Percentiles rank a stretch among this genome's conserved stretches.
Evolutionary conservation across 306 rosid genomes (phyloP).

Genomic region (Dalbergia cultrata): DNA sequence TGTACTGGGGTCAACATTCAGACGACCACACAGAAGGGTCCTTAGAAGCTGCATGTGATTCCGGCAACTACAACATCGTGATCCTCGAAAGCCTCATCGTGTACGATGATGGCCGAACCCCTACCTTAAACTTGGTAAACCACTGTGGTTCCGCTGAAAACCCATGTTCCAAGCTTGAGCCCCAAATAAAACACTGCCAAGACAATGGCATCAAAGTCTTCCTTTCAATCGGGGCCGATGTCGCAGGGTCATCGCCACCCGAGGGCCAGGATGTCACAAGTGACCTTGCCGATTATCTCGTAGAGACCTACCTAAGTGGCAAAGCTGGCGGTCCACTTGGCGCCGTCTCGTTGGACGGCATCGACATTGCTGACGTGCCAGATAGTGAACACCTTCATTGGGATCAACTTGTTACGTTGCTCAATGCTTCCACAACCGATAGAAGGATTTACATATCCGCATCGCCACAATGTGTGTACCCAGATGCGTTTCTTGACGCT

Average conservation of each 20-base stretch:
- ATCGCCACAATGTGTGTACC: too few species aligned
- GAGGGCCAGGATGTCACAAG: too few species aligned
- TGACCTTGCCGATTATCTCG: conserved; percentile 45
- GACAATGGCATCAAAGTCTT: too few species aligned
- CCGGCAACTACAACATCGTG: conserved; percentile 49
- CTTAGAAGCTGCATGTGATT: conserved; percentile 52
- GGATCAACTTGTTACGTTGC: conserved; percentile 42
- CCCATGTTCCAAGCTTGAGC: too few species aligned
- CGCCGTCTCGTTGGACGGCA: conserved; percentile 52
- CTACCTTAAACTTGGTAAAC: background rate
- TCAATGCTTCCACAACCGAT: too few species aligned
- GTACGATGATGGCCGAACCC: conserved; percentile 32
- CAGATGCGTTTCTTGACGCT: too few species aligned
- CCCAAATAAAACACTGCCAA: too few species aligned
- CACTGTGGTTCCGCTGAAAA: background rate
- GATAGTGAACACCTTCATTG: conserved; percentile 32
- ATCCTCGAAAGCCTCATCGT: conserved; percentile 52
- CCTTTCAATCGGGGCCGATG: too few species aligned
- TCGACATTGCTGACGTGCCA: too few species aligned
- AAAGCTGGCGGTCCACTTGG: conserved; percentile 46
- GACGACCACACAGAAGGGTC: conserved; percentile 43
- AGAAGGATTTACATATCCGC: too few species aligned
- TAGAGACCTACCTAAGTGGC: conserved; percentile 57
- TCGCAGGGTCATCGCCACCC: too few species aligned
- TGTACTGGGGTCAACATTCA: conserved; percentile 59